These are phyloP conservation scores for Colletotrichum lindemuthianum DNA, from an alignment of 2,329 filamentous ascomycete genomes.

Conservation along the genomic window DNA sequence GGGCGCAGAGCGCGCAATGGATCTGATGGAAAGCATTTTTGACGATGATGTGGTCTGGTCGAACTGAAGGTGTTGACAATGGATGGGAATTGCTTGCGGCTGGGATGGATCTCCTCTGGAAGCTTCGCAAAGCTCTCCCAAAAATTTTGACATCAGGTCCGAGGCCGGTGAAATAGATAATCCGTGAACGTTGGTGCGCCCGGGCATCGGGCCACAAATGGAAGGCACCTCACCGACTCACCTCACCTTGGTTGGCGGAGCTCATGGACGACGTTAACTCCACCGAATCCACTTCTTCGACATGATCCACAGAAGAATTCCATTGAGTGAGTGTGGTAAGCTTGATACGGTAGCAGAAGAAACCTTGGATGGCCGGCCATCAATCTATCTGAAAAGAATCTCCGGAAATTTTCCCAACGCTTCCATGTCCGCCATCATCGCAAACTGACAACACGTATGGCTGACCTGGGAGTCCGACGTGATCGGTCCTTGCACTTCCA, in stretches of 20 bases:
- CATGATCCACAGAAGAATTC: conserved; percentile 3
- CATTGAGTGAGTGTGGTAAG: conserved; percentile 1
- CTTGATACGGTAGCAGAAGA: conserved; percentile 15
- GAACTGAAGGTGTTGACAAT: conserved; percentile 11
- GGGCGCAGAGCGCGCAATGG: conserved; percentile 73
- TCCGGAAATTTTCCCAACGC: no score
- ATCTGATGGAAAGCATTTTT: conserved; percentile 77
- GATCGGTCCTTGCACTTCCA: conserved; percentile 49
- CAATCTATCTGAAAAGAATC: no score
- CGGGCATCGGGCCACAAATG: not conserved
- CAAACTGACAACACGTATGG: conserved; percentile 11
- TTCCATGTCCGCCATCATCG: not conserved
- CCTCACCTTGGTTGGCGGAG: no score
- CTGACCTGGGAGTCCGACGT: conserved; percentile 16
- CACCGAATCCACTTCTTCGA: conserved; percentile 9
- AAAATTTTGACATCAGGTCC: conserved; percentile 32
- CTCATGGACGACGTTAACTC: conserved; percentile 6
- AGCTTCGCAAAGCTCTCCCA: conserved; percentile 29
- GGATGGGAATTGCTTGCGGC: not conserved
- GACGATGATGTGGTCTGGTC: conserved; percentile 22
- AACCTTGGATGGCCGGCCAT: not conserved
- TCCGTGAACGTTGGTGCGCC: conserved; percentile 1
- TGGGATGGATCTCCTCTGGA: not conserved
- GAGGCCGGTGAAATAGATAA: conserved; percentile 15
- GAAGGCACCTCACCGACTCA: no score